These are phyloP conservation scores for Rutstroemia sp. DNA, from an alignment of 2,329 filamentous ascomycete genomes.

Conservation along the genomic window DNA sequence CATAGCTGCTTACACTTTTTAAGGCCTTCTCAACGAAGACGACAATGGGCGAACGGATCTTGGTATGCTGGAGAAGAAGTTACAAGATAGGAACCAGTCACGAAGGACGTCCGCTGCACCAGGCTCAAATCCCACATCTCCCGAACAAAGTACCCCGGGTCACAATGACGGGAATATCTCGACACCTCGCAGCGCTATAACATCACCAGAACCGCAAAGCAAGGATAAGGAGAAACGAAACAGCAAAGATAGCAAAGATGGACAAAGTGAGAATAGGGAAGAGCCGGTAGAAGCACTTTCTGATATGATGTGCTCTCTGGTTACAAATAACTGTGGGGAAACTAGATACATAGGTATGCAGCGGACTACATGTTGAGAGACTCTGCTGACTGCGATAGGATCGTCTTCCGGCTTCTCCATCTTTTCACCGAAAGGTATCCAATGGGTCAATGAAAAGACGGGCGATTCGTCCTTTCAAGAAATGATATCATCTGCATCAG, in stretches of 20 bases:
- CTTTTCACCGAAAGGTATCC: constrained; percentile 94
- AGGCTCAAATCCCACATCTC: constrained; percentile 23
- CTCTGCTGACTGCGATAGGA: constrained; percentile 41
- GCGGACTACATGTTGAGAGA: too few relatives aligned
- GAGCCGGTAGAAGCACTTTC: constrained; percentile 81
- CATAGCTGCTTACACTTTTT: constrained; percentile 14
- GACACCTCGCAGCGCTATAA: constrained; percentile 39
- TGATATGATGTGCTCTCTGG: constrained; percentile 98
- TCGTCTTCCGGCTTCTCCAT: constrained; percentile 98
- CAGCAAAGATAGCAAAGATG: constrained; percentile 19
- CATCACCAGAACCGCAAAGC: constrained; percentile 39
- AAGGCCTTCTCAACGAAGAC: constrained; percentile 73
- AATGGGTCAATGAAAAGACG: constrained; percentile 97
- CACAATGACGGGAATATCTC: constrained; percentile 30
- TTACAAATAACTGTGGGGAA: constrained; percentile 91
- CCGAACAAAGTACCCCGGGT: constrained; percentile 37
- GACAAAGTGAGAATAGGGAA: constrained; percentile 42
- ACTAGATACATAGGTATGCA: constrained; percentile 84
- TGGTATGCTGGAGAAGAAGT: constrained; percentile 75
- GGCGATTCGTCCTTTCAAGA: constrained; percentile 91
- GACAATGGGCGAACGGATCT: constrained; percentile 82
- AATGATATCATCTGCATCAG: constrained; percentile 87
- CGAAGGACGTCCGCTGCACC: constrained; percentile 24
- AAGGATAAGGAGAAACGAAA: constrained; percentile 21
- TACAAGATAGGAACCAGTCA: constrained; percentile 45